Conservation (phyloP, 202 grass and related monocot genomes). For the Saccharum hybrid region DNA sequence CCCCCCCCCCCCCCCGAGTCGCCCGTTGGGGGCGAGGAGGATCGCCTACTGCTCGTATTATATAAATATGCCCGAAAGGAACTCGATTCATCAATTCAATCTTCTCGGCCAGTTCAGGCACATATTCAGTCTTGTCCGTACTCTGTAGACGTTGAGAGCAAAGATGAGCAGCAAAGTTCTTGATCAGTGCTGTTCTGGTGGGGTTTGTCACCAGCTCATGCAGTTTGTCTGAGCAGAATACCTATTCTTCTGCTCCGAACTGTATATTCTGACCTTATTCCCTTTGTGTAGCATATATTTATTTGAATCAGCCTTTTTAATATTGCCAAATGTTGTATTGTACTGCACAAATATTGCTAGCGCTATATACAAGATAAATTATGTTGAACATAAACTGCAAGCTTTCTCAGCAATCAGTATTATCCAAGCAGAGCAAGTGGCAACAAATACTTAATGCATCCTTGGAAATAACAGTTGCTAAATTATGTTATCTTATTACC, state of each 20-base stretch:
- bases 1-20: no score
- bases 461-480: slow-evolving; percentile 24
- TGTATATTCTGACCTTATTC: slow-evolving; percentile 49
- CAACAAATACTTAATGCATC: slow-evolving; percentile 3
- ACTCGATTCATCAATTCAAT: slow-evolving; percentile 42
- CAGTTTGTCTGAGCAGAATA: slow-evolving; percentile 56
- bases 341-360: neutral
- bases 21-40: no score
- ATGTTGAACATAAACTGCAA: neutral
- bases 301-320: neutral
- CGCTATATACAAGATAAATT: neutral
- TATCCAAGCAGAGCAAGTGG: slow-evolving; percentile 1
- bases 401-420: slow-evolving; percentile 4
- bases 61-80: slow-evolving; percentile 18
- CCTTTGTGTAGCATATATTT: slow-evolving; percentile 17
- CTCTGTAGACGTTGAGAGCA: slow-evolving; percentile 33
- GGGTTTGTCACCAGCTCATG: slow-evolving; percentile 59
- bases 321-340: slow-evolving; percentile 7
- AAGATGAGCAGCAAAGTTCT: slow-evolving; percentile 46
- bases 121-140: slow-evolving; percentile 38
- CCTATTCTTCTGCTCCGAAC: slow-evolving; percentile 41
- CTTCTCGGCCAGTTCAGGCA: slow-evolving; percentile 32
- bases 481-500: slow-evolving; percentile 27
- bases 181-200: slow-evolving; percentile 59
- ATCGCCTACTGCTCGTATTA: no score